Evolutionary conservation across 768 basidiomycete genomes (phyloP).

Genomic region (Psilocybe cubensis): DNA sequence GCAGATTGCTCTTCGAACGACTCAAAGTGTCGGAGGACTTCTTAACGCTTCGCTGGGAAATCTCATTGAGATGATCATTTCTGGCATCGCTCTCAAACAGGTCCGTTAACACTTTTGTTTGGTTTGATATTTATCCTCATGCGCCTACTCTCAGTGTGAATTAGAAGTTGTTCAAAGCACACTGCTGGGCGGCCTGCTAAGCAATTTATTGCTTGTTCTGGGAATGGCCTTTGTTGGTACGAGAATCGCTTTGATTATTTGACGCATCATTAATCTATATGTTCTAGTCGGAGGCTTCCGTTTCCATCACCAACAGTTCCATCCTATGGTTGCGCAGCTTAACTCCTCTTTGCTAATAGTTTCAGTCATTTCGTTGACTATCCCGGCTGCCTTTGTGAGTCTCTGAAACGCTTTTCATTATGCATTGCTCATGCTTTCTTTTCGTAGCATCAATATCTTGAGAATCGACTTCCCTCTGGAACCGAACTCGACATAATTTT

Average conservation of each 20-base stretch:
- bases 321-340: slow-evolving; percentile 60
- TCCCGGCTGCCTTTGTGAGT: slow-evolving; percentile 64
- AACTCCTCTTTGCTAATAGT: slow-evolving; percentile 72
- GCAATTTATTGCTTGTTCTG: slow-evolving; percentile 84
- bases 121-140: background rate
- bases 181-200: slow-evolving; percentile 53
- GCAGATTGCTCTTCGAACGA: slow-evolving; percentile 51
- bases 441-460: slow-evolving; percentile 37
- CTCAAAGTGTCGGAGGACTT: slow-evolving; percentile 53
- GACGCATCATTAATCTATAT: background rate
- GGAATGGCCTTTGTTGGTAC: slow-evolving; percentile 79
- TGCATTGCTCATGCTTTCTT: slow-evolving; percentile 17
- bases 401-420: background rate
- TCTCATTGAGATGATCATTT: slow-evolving; percentile 55
- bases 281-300: slow-evolving; percentile 46
- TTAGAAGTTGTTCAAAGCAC: slow-evolving; percentile 56
- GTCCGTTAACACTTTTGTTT: slow-evolving; percentile 21
- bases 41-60: slow-evolving; percentile 59
- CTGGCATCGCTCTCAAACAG: slow-evolving; percentile 44
- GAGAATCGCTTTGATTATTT: slow-evolving; percentile 41
- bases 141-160: slow-evolving; percentile 42
- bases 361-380: slow-evolving; percentile 68
- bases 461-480: slow-evolving; percentile 34
- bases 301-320: slow-evolving; percentile 56
- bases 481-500: slow-evolving; percentile 44